Evolutionary conservation across 768 basidiomycete species (phyloP).

Genomic region (Antrodiella citrinella): DNA sequence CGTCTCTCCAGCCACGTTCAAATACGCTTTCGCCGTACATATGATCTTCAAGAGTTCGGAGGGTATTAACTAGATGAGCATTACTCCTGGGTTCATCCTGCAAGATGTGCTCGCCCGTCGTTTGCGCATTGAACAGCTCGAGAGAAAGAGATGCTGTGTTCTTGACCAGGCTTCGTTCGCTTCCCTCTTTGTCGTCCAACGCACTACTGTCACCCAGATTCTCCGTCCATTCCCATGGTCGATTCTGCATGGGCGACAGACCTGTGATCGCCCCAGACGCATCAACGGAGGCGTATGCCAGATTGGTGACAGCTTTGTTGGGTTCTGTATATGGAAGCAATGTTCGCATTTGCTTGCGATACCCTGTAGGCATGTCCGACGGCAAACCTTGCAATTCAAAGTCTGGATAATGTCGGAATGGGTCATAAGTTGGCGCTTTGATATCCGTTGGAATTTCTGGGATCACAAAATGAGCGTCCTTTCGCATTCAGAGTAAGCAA

Average conservation of each 20-base stretch:
- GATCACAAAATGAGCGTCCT: not conserved
- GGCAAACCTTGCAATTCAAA: constrained; percentile 44
- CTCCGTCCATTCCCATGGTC: constrained; percentile 86
- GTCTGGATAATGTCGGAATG: constrained; percentile 57
- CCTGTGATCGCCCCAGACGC: constrained; percentile 39
- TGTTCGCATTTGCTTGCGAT: constrained; percentile 46
- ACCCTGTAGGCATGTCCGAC: constrained; percentile 44
- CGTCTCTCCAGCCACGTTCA: constrained; percentile 72
- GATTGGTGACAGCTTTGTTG: constrained; percentile 42
- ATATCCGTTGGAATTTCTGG: constrained; percentile 56
- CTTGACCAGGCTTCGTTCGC: constrained; percentile 36
- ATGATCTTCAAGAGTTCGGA: constrained; percentile 61
- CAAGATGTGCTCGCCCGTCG: constrained; percentile 53
- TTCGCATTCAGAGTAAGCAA: no score
- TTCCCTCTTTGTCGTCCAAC: constrained; percentile 35
- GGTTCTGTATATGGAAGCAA: constrained; percentile 51
- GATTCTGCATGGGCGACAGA: constrained; percentile 52
- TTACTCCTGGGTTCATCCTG: not conserved
- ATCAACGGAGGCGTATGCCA: constrained; percentile 54
- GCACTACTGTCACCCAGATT: constrained; percentile 53
- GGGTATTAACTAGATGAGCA: constrained; percentile 7
- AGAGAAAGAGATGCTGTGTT: constrained; percentile 68
- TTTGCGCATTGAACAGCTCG: constrained; percentile 57
- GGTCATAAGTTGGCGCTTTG: constrained; percentile 48
- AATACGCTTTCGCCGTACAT: constrained; percentile 56